phyloP scores from a whole-genome alignment of 1,284 basidiomycete species.

The Trametes polyzona region DNA sequence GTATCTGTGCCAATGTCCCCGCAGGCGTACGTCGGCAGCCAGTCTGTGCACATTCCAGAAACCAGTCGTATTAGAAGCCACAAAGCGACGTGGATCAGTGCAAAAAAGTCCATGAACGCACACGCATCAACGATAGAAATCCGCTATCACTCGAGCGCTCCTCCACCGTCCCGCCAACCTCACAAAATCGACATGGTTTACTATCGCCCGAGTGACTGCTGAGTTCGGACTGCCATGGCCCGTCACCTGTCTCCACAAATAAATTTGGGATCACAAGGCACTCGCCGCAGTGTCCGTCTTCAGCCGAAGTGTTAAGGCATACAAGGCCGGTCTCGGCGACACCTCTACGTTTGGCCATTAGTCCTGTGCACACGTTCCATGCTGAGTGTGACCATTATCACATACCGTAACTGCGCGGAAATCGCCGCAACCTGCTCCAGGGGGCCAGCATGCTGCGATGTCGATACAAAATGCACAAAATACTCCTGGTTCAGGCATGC shows the following conservation, averaged over 20 bases:
- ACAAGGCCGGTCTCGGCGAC: neutral
- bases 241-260: neutral
- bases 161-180: neutral
- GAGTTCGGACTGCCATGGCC: neutral
- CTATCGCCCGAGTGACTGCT: neutral
- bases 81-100: neutral
- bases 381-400: no score
- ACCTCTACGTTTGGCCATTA: no score
- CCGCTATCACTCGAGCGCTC: neutral
- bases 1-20: neutral
- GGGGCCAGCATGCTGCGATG: conserved; percentile 37
- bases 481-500: conserved; percentile 38
- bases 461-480: conserved; percentile 40
- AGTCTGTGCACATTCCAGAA: neutral
- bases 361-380: no score
- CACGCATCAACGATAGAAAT: neutral
- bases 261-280: neutral
- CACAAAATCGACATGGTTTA: neutral
- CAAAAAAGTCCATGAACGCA: neutral
- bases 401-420: no score
- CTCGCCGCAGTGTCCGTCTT: neutral
- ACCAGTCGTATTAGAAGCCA: neutral
- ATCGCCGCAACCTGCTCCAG: no score
- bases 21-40: neutral
- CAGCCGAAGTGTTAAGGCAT: neutral